These are phyloP conservation scores for Peterozyma xylosa DNA, from an alignment of 805 yeast genomes.

Conservation along the genomic window DNA sequence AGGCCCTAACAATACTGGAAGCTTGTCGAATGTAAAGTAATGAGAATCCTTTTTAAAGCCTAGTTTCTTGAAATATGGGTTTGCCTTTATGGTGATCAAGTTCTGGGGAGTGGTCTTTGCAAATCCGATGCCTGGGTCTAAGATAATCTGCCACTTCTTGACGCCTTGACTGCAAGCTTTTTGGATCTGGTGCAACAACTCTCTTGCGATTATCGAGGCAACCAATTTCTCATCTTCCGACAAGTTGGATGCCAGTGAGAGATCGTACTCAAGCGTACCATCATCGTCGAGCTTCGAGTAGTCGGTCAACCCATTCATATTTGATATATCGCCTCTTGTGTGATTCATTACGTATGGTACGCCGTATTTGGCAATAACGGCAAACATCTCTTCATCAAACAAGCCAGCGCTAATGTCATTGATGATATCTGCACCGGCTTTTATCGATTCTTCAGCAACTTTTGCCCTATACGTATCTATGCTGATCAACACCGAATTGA, in stretches of 20 bases:
- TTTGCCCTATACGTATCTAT: conserved; percentile 80
- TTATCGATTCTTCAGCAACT: conserved; percentile 65
- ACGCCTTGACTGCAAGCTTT: conserved; percentile 60
- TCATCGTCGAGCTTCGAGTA: conserved; percentile 35
- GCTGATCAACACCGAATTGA: conserved; percentile 49
- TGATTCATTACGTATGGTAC: conserved; percentile 82
- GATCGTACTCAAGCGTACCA: conserved; percentile 9
- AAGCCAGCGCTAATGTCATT: conserved; percentile 85
- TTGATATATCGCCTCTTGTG: conserved; percentile 72
- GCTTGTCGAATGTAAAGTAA: conserved; percentile 37
- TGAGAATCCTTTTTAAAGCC: conserved; percentile 14
- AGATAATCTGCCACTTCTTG: conserved; percentile 79
- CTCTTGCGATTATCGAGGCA: conserved; percentile 54
- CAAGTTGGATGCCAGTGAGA: background rate
- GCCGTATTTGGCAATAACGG: conserved; percentile 58
- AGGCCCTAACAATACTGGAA: conserved; percentile 78
- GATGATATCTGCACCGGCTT: conserved; percentile 82
- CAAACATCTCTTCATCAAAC: conserved; percentile 60
- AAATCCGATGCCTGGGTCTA: conserved; percentile 96
- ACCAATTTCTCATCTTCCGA: conserved; percentile 17
- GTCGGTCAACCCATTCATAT: conserved; percentile 55
- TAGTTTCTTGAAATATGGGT: conserved; percentile 33
- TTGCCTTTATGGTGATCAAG: conserved; percentile 48
- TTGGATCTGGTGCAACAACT: conserved; percentile 47
- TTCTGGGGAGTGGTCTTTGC: conserved; percentile 80